phyloP scores from a whole-genome alignment of 1,284 basidiomycete species.

The Cryptococcus sp. region DNA sequence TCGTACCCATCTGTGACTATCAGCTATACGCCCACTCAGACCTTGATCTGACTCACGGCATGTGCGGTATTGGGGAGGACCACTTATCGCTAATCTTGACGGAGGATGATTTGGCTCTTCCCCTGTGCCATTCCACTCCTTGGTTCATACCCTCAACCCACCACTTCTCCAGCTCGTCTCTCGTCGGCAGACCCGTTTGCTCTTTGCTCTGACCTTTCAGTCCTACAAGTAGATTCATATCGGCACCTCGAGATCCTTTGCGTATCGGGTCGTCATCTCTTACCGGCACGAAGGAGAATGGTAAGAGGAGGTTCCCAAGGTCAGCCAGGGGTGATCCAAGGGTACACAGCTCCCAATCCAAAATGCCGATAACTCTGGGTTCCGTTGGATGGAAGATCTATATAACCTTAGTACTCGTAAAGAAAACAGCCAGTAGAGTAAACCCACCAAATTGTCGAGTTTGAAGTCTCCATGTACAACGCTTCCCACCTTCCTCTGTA shows the following conservation, averaged over 20 bases:
- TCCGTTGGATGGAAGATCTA: slow-evolving; percentile 84
- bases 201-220: slow-evolving; percentile 61
- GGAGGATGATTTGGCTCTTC: neutral
- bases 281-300: slow-evolving; percentile 65
- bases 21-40: slow-evolving; percentile 1
- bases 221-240: slow-evolving; percentile 40
- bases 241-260: neutral
- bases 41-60: slow-evolving; percentile 32
- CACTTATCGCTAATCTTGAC: slow-evolving; percentile 15
- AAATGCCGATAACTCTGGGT: slow-evolving; percentile 84
- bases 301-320: slow-evolving; percentile 80
- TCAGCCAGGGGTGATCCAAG: slow-evolving; percentile 87
- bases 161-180: slow-evolving; percentile 63
- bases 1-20: slow-evolving; percentile 23
- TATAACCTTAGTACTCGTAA: neutral
- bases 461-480: slow-evolving; percentile 93
- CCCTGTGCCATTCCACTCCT: slow-evolving; percentile 22
- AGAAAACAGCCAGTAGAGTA: neutral
- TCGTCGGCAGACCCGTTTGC: slow-evolving; percentile 58
- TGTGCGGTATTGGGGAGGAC: slow-evolving; percentile 34
- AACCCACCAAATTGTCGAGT: slow-evolving; percentile 71
- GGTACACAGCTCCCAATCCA: slow-evolving; percentile 96
- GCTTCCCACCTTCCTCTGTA: slow-evolving; percentile 57
- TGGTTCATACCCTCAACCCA: slow-evolving; percentile 45
- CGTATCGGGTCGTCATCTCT: neutral